A percentile compares a stretch with the other conserved stretches of the same genome.
phyloP scores from a whole-genome alignment of 176 grass and related monocot species.

The Phragmites australis region DNA sequence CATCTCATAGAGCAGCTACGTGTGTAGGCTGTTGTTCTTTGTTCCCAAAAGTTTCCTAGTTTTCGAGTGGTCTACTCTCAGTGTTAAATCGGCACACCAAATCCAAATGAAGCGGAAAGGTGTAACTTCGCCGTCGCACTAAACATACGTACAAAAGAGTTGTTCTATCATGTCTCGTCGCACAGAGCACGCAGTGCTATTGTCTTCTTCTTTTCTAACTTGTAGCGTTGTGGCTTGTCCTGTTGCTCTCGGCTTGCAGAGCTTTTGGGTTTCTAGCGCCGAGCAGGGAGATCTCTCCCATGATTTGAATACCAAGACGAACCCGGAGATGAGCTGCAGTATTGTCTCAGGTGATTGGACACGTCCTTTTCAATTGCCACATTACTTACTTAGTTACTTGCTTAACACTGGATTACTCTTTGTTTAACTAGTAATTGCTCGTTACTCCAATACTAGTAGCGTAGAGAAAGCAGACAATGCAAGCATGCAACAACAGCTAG shows the following conservation, averaged over 20 bases:
- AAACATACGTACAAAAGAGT: not conserved
- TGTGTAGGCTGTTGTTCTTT: not conserved
- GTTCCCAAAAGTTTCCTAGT: not conserved
- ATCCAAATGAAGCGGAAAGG: constrained; percentile 8
- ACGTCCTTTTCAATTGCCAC: not conserved
- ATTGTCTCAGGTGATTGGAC: constrained; percentile 59
- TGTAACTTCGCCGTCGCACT: constrained; percentile 14
- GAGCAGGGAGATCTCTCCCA: constrained; percentile 40
- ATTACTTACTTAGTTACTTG: not conserved
- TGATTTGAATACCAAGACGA: constrained; percentile 41
- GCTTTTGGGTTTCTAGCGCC: constrained; percentile 62
- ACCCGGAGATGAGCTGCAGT: constrained; percentile 38
- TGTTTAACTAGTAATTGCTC: not conserved
- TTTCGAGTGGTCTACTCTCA: not conserved
- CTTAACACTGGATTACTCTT: not conserved
- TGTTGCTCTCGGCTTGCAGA: constrained; percentile 35
- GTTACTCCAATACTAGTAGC: not conserved
- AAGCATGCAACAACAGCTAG: constrained; percentile 32
- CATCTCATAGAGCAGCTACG: not conserved
- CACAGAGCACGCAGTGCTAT: not conserved
- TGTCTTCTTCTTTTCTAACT: constrained; percentile 38
- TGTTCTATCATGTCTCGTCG: not conserved
- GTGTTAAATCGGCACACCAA: not conserved
- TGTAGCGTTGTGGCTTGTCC: constrained; percentile 30
- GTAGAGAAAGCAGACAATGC: not conserved